Base-by-base conservation (phyloP, 140 eudicot species). In the Ambrosia hybrid region DNA sequence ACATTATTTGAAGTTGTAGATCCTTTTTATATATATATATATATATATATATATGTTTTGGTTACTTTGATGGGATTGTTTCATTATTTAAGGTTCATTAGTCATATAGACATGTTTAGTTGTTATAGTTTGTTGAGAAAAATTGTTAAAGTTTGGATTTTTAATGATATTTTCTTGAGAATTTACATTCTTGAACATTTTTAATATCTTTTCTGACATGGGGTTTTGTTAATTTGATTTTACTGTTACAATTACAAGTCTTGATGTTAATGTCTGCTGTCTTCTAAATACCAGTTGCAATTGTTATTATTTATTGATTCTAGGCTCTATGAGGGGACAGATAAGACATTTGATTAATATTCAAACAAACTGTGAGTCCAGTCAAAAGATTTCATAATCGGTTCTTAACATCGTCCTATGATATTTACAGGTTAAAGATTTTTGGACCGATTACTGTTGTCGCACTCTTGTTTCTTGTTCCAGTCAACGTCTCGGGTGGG, bases 401-500 rank as follows among this genome's bases (percentile, higher is more conserved):
- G 37, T 59, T 39, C 3, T 30, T 67, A 60, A 62, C 67, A 14
- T 71, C 33, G 3, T 39, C 51, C 7, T 57, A 16, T 73, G 17
- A 9, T 70, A 52, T 75, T 77, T 71, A 14, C 92, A 95, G 99
- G 37, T 82, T 95, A 73, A 91, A 91, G 73, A 91, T 95, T 55
- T 95, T 95, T 73, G 88, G 87, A 51, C 99, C 99, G 37, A 62
- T 87, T 37, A 78, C 96, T 37, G 5, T 82, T 11, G 80, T 69
- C 13, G 97, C 99, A 51, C 89, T 95, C 51, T 49, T 86, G 65
- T 74, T 91, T 49, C 99, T 95, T 65, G 72, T 95, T 59, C 99
- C 99, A 10, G 96, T 91, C 78, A 95, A 95, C 79, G 78, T 85
- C 14, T 88, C 96, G 26, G 97, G 83, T 15, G 96, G 95, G 17